Base-by-base conservation (phyloP, 139 green algal genomes). In the Coccomyxa sp. region DNA sequence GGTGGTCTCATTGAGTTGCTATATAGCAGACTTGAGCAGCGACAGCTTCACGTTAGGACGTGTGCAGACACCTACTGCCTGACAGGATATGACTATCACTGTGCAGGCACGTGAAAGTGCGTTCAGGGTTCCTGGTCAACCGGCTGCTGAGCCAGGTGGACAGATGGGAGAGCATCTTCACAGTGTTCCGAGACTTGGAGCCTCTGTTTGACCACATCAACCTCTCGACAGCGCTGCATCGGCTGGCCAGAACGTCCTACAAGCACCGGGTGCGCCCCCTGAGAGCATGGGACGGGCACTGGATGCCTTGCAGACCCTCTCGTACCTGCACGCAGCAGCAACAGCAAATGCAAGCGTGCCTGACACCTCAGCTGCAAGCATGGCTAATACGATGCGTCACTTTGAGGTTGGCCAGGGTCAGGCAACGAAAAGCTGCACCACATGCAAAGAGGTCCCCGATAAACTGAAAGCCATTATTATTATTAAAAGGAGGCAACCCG, bases 161-260 rank as follows among this genome's bases (percentile, higher is more conserved):
- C 50, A 79, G 74, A 34, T 74, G 77, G 54, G 39, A 71, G 31
- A 83, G 78, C 7, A 76, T 94, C n/a, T 70, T 91, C 22, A 74
- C 71, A 31, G 70, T 94, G 2, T 81, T 91, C 41, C 82, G 84
- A 6, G 79, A 84, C 37, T 70, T 87, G 40, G 79, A 75, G 22
- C 27, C 69, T 12, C 55, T 85, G 0, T 90, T 94, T 64, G 88
- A 91, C 79, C 81, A 82, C 50, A 91, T 95, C 83, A 96, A 95
- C 82, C 79, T 92, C 70, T 86, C 82, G 70, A 91, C 85, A 10
- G 88, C 92, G 0, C 84, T 96, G 39, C 84, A 92, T 16, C 82
- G 87, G 7, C 73, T 92, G 58, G 91, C 89, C 38, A 94, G 93
- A 78, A 76, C 94, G n/a, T 39, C 50, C 9, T 55, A 73, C 6